Conservation (phyloP, 2,329 filamentous ascomycete species). For the Pseudogymnoascus sp. region DNA sequence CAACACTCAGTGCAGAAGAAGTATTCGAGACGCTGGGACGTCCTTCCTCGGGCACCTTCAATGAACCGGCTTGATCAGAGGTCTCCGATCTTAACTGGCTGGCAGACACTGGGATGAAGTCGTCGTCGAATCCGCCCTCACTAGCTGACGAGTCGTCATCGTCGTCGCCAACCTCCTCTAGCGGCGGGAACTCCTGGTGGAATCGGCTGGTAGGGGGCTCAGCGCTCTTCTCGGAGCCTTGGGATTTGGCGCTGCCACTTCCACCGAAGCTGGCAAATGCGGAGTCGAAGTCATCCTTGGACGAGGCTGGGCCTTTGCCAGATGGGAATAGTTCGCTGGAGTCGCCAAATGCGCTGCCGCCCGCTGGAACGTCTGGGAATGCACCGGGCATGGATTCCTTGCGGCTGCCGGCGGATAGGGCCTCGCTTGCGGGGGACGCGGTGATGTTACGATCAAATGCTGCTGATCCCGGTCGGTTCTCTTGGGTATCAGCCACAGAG, state of each 20-base stretch:
- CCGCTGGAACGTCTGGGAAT: conserved; percentile 38
- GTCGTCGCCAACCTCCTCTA: conserved; percentile 73
- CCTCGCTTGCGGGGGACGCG: conserved; percentile 22
- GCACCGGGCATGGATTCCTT: conserved; percentile 41
- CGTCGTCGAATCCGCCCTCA: conserved; percentile 81
- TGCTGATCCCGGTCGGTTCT: conserved; percentile 24
- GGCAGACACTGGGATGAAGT: conserved; percentile 62
- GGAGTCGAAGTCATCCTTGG: conserved; percentile 76
- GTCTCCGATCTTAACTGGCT: conserved; percentile 23
- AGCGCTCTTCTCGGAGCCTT: conserved; percentile 39
- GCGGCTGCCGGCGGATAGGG: conserved; percentile 19
- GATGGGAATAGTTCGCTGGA: conserved; percentile 41
- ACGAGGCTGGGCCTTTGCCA: conserved; percentile 21
- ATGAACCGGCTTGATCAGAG: conserved; percentile 17
- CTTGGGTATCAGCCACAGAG: conserved; percentile 21
- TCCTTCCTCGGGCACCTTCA: conserved; percentile 2
- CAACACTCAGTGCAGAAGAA: conserved; percentile 12
- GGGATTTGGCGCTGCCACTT: conserved; percentile 35
- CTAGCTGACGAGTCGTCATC: conserved; percentile 60
- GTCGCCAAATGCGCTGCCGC: conserved; percentile 43
- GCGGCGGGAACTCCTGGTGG: conserved; percentile 82
- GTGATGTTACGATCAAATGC: conserved; percentile 25
- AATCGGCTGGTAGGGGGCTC: conserved; percentile 39
- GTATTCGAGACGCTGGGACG: background rate
- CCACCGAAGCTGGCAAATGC: conserved; percentile 68